Conservation (phyloP, 305 asterid species). For the Fraxinus albicans region DNA sequence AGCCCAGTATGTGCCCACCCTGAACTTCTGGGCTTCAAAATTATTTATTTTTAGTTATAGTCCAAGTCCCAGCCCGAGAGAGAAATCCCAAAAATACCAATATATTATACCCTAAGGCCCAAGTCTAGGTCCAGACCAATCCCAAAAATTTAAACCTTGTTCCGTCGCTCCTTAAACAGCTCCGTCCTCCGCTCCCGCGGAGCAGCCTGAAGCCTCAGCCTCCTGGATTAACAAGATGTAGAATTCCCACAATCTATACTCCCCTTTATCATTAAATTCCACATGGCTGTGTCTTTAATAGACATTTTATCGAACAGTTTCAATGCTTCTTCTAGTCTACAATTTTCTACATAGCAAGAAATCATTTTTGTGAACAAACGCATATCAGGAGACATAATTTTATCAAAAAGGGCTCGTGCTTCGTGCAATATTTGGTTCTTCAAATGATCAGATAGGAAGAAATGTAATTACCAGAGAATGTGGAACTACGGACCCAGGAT, state of each 20-base stretch:
- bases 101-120: no score
- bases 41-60: no score
- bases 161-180: no score
- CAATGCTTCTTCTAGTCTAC: constrained; percentile 58
- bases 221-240: no score
- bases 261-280: constrained; percentile 84
- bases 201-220: no score
- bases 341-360: constrained; percentile 40
- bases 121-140: no score
- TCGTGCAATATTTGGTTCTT: constrained; percentile 35
- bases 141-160: no score
- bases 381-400: constrained; percentile 42
- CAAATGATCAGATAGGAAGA: constrained; percentile 32
- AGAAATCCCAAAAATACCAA: no score
- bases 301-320: constrained; percentile 72
- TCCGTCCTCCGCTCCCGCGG: no score
- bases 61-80: no score
- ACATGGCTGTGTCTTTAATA: constrained; percentile 51
- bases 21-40: no score
- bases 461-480: constrained; percentile 11
- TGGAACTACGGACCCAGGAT: neutral
- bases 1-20: no score
- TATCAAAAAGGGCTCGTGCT: constrained; percentile 32
- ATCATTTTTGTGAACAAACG: constrained; percentile 65
- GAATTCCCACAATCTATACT: constrained; percentile 56